Evolutionary conservation across 2,329 filamentous ascomycete species (phyloP).

Genomic region (Talaromyces pinophilus): DNA sequence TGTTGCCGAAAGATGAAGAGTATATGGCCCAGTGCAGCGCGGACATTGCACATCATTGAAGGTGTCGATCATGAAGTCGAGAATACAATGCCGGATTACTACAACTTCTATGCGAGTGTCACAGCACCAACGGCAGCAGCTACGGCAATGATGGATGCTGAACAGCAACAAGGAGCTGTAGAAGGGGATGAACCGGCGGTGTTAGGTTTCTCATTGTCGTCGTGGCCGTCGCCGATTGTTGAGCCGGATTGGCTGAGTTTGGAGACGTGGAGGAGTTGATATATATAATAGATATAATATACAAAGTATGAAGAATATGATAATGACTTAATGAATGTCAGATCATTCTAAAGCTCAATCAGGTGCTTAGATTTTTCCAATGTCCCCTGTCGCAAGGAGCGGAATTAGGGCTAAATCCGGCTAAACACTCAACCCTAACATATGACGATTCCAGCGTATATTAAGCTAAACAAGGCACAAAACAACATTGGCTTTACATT

Average conservation of each 20-base stretch:
- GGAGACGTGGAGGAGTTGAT: constrained; percentile 22
- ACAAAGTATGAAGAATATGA: neutral
- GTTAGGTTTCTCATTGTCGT: constrained; percentile 13
- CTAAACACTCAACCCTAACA: neutral
- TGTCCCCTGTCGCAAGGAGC: neutral
- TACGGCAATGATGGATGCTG: constrained; percentile 1
- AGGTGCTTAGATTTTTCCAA: neutral
- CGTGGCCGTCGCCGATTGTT: constrained; percentile 22
- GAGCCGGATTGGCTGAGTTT: constrained; percentile 23
- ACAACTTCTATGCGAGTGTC: neutral
- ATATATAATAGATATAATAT: neutral
- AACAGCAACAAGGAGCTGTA: neutral
- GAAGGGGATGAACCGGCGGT: neutral
- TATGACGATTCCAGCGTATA: neutral
- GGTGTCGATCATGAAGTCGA: constrained; percentile 23
- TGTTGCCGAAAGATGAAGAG: constrained; percentile 24
- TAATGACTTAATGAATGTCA: neutral
- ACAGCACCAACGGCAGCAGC: neutral
- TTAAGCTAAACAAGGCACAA: neutral
- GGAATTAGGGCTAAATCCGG: neutral
- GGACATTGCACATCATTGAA: constrained; percentile 23
- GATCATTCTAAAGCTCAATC: neutral
- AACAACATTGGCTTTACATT: neutral
- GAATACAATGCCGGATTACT: constrained; percentile 8
- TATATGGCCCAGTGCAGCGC: constrained; percentile 23